Evolutionary conservation across 768 basidiomycete genomes (phyloP), one percentile per base, ranked within the genome.

Genomic region (Termitomyces sp.): DNA sequence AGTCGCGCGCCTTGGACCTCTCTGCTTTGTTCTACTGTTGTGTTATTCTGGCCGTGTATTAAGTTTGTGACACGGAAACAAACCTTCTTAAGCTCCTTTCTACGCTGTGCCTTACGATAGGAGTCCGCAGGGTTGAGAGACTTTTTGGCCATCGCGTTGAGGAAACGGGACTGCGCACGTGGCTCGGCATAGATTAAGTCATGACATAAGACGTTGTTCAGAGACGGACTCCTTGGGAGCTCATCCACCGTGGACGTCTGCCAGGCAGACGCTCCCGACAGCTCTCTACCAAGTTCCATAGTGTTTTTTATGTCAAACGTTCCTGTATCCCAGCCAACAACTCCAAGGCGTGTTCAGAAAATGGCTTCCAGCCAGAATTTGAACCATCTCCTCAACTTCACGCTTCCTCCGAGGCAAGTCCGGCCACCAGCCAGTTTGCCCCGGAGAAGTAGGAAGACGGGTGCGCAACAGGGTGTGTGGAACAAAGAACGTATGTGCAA

Each of bases 11-110:
- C 72, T 95, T 94, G 49, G 81, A 72, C 55, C 95, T 79, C 55
- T 82, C 86, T 68, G 87, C 73, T 77, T 97, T 98, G 79, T 98
- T 96, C 93, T 95, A 87, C 81, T 84, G 72, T 72, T 78, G 63
- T 42, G 47, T 68, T 59, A 67, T 52, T 48, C 43, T 37, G 48
- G 53, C 44, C 57, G 59, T 47, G 55, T 60, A 45, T 61, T 61
- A 19, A 46, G 12, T 39, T 39, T 19, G 43, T n/a, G 46, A 35
- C 23, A 6, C 32, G 14, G 42, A 28, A 35, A 60, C 82, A 62
- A 72, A 86, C 94, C 87, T 94, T 96, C 76, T 96, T 96, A 43
- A 98, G 76, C 69, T 99, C 96, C 69, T 94, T 98, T 71, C 94
- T 94, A 57, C 92, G 81, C 67, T 87, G 88, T 3, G 91, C 86